Evolutionary conservation across 768 basidiomycete species (phyloP).

Genomic region (Lactarius deliciosus): DNA sequence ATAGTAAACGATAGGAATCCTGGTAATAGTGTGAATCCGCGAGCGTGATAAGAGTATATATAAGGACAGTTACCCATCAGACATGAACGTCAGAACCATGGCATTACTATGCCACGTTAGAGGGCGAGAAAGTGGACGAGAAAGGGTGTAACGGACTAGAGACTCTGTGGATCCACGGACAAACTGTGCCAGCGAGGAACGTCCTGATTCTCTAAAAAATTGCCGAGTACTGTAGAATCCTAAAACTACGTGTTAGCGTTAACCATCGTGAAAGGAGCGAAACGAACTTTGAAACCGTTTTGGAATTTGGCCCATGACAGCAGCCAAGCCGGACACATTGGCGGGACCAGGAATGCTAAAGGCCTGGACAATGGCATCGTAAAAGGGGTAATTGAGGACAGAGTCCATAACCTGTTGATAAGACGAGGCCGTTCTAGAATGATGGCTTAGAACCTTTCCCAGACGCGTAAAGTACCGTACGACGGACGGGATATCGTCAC

Average conservation of each 20-base stretch:
- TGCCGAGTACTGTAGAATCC: conserved; percentile 53
- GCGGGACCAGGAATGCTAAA: conserved; percentile 69
- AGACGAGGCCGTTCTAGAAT: conserved; percentile 49
- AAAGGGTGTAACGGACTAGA: conserved; percentile 48
- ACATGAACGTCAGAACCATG: conserved; percentile 72
- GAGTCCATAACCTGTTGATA: conserved; percentile 68
- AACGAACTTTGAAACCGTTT: conserved; percentile 47
- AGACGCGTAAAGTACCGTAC: conserved; percentile 12
- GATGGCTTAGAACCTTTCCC: conserved; percentile 27
- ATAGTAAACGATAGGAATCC: conserved; percentile 80
- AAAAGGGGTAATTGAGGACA: conserved; percentile 71
- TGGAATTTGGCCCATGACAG: conserved; percentile 55
- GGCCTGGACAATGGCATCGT: conserved; percentile 58
- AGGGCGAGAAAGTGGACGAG: neutral
- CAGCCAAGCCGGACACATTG: conserved; percentile 58
- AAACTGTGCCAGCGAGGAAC: conserved; percentile 70
- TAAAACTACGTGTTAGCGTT: conserved; percentile 21
- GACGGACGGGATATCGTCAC: conserved; percentile 49
- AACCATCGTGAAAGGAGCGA: no score
- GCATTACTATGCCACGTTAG: conserved; percentile 53
- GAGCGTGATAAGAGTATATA: neutral
- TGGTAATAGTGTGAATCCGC: conserved; percentile 25
- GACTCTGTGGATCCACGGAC: conserved; percentile 69
- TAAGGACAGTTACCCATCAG: conserved; percentile 50
- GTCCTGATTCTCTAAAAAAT: conserved; percentile 82